These are phyloP conservation scores for Pichiaceae sp. DNA, from an alignment of 1,139 yeast species.

Conservation along the genomic window DNA sequence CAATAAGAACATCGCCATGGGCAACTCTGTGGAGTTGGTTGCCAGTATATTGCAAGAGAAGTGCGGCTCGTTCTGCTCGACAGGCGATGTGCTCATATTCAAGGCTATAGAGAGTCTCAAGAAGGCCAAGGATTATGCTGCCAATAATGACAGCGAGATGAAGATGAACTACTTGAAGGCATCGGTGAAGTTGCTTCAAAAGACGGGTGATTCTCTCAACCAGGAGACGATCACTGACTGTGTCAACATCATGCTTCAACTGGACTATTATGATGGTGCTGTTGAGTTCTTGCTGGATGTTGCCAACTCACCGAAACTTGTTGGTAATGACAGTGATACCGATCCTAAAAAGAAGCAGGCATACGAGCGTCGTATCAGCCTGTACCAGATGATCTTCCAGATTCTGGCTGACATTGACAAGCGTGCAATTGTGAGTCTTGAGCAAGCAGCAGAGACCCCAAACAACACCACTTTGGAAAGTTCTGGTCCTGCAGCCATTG, in stretches of 20 bases:
- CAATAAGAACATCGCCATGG: slow-evolving; percentile 78
- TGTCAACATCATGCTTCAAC: slow-evolving; percentile 64
- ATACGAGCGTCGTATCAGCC: slow-evolving; percentile 35
- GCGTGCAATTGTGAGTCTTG: slow-evolving; percentile 48
- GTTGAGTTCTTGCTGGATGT: slow-evolving; percentile 74
- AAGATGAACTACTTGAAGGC: slow-evolving; percentile 55
- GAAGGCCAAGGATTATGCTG: slow-evolving; percentile 71
- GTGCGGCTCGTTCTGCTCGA: slow-evolving; percentile 92
- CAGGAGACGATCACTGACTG: slow-evolving; percentile 79
- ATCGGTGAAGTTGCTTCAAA: slow-evolving; percentile 70
- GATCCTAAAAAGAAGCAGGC: slow-evolving; percentile 18
- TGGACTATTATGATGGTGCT: slow-evolving; percentile 79
- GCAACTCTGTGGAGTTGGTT: slow-evolving; percentile 88
- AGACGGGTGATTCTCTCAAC: slow-evolving; percentile 64
- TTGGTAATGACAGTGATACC: slow-evolving; percentile 42
- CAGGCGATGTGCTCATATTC: slow-evolving; percentile 88
- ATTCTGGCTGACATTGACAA: slow-evolving; percentile 67
- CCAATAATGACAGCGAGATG: slow-evolving; percentile 60
- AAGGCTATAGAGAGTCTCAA: slow-evolving; percentile 90
- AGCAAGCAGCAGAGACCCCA: slow-evolving; percentile 25
- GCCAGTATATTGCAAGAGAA: slow-evolving; percentile 85
- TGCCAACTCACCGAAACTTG: slow-evolving; percentile 60
- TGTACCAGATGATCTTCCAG: slow-evolving; percentile 68
- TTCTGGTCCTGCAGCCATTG: slow-evolving; percentile 12
- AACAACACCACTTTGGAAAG: slow-evolving; percentile 6